Evolutionary conservation across 345 rosid genomes (phyloP).

Genomic region (Hirschfeldia incana): DNA sequence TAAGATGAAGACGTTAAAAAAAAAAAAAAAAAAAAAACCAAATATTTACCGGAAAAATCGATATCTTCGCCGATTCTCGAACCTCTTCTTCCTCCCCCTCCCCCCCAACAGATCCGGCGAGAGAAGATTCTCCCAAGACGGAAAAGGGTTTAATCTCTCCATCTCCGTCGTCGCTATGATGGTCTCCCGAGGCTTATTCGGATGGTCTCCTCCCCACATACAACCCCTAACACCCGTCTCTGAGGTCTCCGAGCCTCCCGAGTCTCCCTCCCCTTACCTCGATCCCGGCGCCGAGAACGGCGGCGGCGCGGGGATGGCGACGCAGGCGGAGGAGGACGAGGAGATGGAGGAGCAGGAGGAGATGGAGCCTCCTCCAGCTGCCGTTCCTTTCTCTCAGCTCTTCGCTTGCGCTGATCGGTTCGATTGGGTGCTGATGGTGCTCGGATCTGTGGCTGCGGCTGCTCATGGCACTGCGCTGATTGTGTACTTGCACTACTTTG

Average conservation of each 20-base stretch:
- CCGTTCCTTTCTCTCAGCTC: slow-evolving; percentile 86
- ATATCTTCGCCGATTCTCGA: slow-evolving; percentile 21
- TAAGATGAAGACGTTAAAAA: too few relatives aligned
- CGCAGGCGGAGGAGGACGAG: slow-evolving; percentile 72
- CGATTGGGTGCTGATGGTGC: slow-evolving; percentile 89
- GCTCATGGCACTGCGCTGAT: slow-evolving; percentile 96
- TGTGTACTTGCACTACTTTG: slow-evolving; percentile 93
- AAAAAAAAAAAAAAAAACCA: not conserved
- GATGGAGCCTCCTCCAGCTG: slow-evolving; percentile 93
- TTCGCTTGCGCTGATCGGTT: slow-evolving; percentile 87
- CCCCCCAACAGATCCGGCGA: slow-evolving; percentile 55
- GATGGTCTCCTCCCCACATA: slow-evolving; percentile 99
- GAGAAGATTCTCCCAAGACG: slow-evolving; percentile 24
- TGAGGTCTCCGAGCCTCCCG: slow-evolving; percentile 99
- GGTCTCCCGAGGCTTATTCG: slow-evolving; percentile 93
- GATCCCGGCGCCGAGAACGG: slow-evolving; percentile 73
- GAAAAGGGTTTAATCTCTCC: slow-evolving; percentile 23
- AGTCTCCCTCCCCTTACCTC: slow-evolving; percentile 92
- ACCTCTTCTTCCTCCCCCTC: slow-evolving; percentile 39
- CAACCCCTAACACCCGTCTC: slow-evolving; percentile 98
- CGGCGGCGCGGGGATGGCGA: slow-evolving; percentile 53
- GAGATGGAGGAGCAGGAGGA: slow-evolving; percentile 88
- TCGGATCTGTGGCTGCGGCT: slow-evolving; percentile 94
- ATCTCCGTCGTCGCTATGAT: slow-evolving; percentile 50
- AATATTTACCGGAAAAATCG: slow-evolving; percentile 19